These are phyloP conservation scores for Saururus chinensis DNA, from an alignment of 164 flowering plant genomes.

Conservation along the genomic window DNA sequence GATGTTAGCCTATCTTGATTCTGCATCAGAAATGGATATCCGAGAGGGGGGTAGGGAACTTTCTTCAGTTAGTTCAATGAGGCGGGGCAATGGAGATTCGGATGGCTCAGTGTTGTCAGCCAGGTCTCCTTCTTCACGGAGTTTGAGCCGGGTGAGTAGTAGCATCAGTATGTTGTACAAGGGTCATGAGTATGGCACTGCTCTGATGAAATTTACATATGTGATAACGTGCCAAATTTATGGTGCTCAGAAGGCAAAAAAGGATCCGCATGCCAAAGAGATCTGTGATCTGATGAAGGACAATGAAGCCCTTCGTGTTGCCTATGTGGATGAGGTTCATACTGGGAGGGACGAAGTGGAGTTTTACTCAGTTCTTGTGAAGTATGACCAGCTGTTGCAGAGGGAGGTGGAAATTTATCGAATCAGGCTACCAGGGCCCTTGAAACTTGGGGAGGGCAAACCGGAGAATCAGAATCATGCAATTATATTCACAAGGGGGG, in stretches of 20 bases:
- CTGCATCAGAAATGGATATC: constrained; percentile 86
- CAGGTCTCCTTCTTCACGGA: constrained; percentile 20
- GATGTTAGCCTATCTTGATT: constrained; percentile 83
- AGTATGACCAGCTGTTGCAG: constrained; percentile 58
- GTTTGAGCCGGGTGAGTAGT: constrained; percentile 33
- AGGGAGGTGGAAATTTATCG: constrained; percentile 86
- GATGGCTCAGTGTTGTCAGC: constrained; percentile 19
- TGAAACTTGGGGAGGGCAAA: constrained; percentile 91
- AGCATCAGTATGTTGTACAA: constrained; percentile 50
- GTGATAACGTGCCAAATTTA: constrained; percentile 86
- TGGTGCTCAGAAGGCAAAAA: constrained; percentile 65
- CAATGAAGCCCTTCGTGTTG: constrained; percentile 90
- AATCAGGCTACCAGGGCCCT: constrained; percentile 75
- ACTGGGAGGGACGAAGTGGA: constrained; percentile 51
- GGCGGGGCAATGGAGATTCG: constrained; percentile 11
- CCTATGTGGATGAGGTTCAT: constrained; percentile 78
- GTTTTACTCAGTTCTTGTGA: constrained; percentile 85
- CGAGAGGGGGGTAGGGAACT: constrained; percentile 48
- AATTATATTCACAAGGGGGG: constrained; percentile 86
- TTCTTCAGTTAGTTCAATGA: constrained; percentile 36
- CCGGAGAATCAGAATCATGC: constrained; percentile 99
- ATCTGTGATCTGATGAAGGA: constrained; percentile 64
- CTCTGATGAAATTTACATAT: constrained; percentile 82
- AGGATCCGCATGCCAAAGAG: constrained; percentile 69
- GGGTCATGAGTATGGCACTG: constrained; percentile 68